Evolutionary conservation across 1,284 basidiomycete genomes (phyloP).

Genomic region (Cutaneotrichosporon cyanovorans): DNA sequence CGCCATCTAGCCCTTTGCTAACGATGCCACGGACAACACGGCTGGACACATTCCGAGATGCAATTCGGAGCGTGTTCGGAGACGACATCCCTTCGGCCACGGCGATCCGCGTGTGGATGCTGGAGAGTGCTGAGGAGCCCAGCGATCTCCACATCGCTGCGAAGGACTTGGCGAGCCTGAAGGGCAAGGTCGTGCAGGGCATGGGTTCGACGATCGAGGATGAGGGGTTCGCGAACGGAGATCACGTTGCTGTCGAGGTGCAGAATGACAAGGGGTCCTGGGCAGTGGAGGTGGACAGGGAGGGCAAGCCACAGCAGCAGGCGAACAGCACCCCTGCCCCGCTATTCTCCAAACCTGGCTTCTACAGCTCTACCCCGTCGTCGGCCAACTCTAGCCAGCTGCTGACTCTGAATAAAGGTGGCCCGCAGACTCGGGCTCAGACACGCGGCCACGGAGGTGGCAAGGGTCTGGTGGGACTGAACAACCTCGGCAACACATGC

Average conservation of each 20-base stretch:
- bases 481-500: slow-evolving; percentile 85
- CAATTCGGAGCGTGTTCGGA: slow-evolving; percentile 7
- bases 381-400: slow-evolving; percentile 23
- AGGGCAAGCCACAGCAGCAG: background rate
- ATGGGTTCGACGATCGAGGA: slow-evolving; percentile 16
- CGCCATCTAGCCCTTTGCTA: slow-evolving; percentile 6
- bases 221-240: slow-evolving; percentile 26
- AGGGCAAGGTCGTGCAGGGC: slow-evolving; percentile 14
- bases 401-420: slow-evolving; percentile 6
- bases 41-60: slow-evolving; percentile 4
- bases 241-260: slow-evolving; percentile 36
- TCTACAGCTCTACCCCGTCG: slow-evolving; percentile 35
- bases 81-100: background rate
- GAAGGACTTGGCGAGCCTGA: slow-evolving; percentile 18
- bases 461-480: slow-evolving; percentile 72
- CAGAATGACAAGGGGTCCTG: slow-evolving; percentile 11
- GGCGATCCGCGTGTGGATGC: slow-evolving; percentile 21
- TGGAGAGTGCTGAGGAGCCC: slow-evolving; percentile 11
- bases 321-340: slow-evolving; percentile 16
- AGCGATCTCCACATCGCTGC: slow-evolving; percentile 5
- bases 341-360: slow-evolving; percentile 37
- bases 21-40: slow-evolving; percentile 11
- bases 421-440: slow-evolving; percentile 28
- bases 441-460: slow-evolving; percentile 22
- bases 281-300: background rate